Evolutionary conservation across 139 green algal species (phyloP).

Genomic region (Coelastrella sp.): DNA sequence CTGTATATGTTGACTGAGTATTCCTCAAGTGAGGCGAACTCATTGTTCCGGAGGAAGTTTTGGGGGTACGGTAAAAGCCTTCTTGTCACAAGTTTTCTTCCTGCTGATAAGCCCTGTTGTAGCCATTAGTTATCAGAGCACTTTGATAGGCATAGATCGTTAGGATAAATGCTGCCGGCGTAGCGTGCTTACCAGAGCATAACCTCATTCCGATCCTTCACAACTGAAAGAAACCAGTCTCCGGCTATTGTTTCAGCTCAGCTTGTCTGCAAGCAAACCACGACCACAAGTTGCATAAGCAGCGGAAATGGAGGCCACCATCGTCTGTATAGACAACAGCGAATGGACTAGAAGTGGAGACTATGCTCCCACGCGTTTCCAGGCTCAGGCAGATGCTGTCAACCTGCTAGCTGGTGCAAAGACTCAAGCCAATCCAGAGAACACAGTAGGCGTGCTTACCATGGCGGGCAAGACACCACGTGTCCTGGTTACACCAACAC

Average conservation of each 20-base stretch:
- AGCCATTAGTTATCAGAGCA: no score
- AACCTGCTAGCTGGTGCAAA: conserved; percentile 98
- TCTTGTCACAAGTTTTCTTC: no score
- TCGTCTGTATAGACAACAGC: conserved; percentile 96
- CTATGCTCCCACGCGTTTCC: conserved; percentile 93
- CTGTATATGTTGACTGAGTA: no score
- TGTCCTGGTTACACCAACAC: conserved; percentile 97
- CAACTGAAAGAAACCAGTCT: conserved; percentile 1
- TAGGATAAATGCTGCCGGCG: background rate
- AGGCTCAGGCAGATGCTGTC: conserved; percentile 96
- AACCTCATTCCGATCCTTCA: conserved; percentile 13
- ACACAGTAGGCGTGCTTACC: conserved; percentile 97
- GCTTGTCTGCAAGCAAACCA: background rate
- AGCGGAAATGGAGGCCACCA: conserved; percentile 84
- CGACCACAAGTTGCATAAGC: background rate
- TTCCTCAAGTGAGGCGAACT: no score
- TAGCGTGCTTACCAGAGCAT: background rate
- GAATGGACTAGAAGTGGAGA: conserved; percentile 97
- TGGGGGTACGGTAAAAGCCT: no score
- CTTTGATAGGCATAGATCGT: no score
- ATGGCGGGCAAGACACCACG: conserved; percentile 94
- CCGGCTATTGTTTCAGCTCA: background rate
- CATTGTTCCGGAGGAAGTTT: no score
- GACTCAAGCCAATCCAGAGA: conserved; percentile 97
- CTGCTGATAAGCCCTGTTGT: no score